A percentile compares a stretch with the other conserved stretches of the same genome.
Evolutionary conservation across 1,284 basidiomycete genomes (phyloP).

Genomic region (Neolentinus lepideus): DNA sequence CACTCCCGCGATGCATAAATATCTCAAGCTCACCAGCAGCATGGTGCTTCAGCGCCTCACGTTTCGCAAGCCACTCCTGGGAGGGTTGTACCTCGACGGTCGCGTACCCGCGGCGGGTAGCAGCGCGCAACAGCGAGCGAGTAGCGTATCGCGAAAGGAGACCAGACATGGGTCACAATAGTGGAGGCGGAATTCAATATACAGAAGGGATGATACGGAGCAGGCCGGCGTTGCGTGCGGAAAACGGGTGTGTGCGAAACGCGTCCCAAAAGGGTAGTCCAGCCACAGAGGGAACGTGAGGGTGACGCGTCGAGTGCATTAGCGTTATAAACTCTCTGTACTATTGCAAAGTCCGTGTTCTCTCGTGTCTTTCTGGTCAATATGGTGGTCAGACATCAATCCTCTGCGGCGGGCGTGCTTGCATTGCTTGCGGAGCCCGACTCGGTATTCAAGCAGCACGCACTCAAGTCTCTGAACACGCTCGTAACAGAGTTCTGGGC

Average conservation of each 20-base stretch:
- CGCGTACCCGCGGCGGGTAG: slow-evolving; percentile 28
- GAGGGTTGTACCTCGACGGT: slow-evolving; percentile 31
- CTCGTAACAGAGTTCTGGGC: slow-evolving; percentile 95
- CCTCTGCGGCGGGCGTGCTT: slow-evolving; percentile 84
- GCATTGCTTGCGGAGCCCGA: slow-evolving; percentile 87
- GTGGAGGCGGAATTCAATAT: not conserved
- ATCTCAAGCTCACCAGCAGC: slow-evolving; percentile 47
- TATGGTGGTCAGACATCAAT: slow-evolving; percentile 64
- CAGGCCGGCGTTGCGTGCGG: not conserved
- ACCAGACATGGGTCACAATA: not conserved
- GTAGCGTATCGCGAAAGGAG: slow-evolving; percentile 16
- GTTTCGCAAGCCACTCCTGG: slow-evolving; percentile 41
- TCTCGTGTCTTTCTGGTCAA: slow-evolving; percentile 15
- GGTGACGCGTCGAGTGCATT: slow-evolving; percentile 12
- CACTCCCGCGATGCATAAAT: not conserved
- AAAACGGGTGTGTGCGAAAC: not conserved
- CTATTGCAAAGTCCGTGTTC: slow-evolving; percentile 17
- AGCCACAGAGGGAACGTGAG: not conserved
- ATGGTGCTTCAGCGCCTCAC: slow-evolving; percentile 57
- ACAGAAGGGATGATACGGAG: not conserved
- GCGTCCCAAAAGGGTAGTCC: not conserved
- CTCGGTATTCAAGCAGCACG: slow-evolving; percentile 82
- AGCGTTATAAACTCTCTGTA: slow-evolving; percentile 3
- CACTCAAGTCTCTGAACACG: slow-evolving; percentile 73
- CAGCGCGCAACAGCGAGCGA: slow-evolving; percentile 37